phyloP scores from a whole-genome alignment of 371 early-diverging fungal species.

The Mucor velutinosus region DNA sequence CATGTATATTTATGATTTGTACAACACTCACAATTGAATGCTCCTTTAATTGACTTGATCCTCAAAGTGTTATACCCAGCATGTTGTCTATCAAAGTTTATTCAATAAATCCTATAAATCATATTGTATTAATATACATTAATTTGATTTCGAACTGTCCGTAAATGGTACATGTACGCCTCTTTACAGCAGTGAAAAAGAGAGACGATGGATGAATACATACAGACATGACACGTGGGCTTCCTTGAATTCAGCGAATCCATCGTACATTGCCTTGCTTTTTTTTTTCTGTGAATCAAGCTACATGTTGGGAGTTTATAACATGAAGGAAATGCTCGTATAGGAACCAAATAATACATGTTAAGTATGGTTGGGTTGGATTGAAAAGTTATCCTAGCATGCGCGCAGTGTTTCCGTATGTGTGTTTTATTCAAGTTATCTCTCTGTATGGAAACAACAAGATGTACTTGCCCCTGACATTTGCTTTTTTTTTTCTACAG shows the following conservation, averaged over 20 bases:
- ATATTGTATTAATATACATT: not conserved
- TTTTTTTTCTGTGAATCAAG: not conserved
- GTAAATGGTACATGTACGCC: not conserved
- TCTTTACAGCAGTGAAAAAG: no score
- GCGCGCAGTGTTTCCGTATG: not conserved
- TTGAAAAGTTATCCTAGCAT: conserved; percentile 23
- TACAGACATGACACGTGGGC: not conserved
- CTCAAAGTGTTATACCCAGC: not conserved
- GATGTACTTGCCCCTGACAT: not conserved
- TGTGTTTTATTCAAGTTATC: not conserved
- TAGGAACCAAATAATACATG: not conserved
- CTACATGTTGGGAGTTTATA: not conserved
- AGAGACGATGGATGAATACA: not conserved
- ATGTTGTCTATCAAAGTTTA: not conserved
- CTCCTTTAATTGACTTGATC: not conserved
- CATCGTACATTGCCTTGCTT: not conserved
- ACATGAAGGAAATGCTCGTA: not conserved
- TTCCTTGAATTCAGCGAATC: not conserved
- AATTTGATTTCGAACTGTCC: not conserved
- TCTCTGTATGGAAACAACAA: not conserved
- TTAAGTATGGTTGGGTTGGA: conserved; percentile 13
- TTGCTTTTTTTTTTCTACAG: not conserved
- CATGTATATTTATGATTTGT: not conserved
- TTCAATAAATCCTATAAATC: not conserved
- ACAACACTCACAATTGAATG: not conserved